Evolutionary conservation across 371 early-diverging fungal species (phyloP), one percentile per base, ranked within the genome.

Genomic region (Umbelopsis sp.): DNA sequence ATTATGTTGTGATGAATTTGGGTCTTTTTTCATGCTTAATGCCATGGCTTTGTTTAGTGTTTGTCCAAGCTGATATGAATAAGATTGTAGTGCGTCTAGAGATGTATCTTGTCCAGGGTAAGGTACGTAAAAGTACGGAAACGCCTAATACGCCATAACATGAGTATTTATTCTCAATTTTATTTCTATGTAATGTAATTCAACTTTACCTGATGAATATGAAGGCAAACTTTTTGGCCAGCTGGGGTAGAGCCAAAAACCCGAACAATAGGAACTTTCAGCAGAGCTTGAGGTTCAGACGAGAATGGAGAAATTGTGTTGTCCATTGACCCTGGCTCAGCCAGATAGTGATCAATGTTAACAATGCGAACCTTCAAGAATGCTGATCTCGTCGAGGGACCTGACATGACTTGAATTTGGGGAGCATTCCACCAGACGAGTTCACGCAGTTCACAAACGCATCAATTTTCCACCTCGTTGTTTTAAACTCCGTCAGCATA

Each of bases 111-210:
- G 83, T 8, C 11, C 29, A 9, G 72, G 57, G 64, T 86, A 92
- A 2, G 84, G 87, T 1, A 93, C 79, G 74, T 86, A 94, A 50
- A 96, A 84, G 74, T 96, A 95, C 3, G 94, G 96, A 72, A 81
- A 92, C 0, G 80, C 82, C 92, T 93, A 38, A 5, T 1, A 37
- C 10, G 3, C 22, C 22, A n/a, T 25, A 50, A 1, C 45, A 41
- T 37, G 20, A 71, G n/a, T 48, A 44, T 22, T 46, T 51, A 14
- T 10, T 65, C 20, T 41, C 48, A 48, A 44, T 29, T 18, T 9
- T 25, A 16, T 16, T n/a, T 18, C 7, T 41, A 0, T 5, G 7
- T 41, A 41, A 1, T 1, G 1, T 41, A 1, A 41, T 41, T 12
- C 7, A 7, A 7, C 12, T 4, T 41, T 48, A 86, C 88, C 75